phyloP scores from a whole-genome alignment of 2,329 filamentous ascomycete species.

The Clarireedia paspali region DNA sequence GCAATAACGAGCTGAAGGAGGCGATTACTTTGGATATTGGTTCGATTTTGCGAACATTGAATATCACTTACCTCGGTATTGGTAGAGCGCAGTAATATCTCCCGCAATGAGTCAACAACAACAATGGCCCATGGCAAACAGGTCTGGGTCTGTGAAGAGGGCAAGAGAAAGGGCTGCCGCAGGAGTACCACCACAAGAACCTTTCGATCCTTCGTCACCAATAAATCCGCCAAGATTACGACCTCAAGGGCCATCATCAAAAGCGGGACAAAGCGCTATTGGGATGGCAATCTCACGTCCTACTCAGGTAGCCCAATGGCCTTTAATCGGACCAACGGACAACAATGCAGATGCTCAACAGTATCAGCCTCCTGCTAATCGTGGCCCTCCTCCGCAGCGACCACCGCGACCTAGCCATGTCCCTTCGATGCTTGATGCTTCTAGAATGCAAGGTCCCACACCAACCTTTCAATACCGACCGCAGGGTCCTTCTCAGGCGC shows the following conservation, averaged over 20 bases:
- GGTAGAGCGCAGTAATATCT: slow-evolving; percentile 3
- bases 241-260: slow-evolving; percentile 19
- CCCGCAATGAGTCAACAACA: slow-evolving; percentile 25
- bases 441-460: slow-evolving; percentile 47
- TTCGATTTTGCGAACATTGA: slow-evolving; percentile 12
- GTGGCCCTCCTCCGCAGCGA: slow-evolving; percentile 46
- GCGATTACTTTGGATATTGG: slow-evolving; percentile 17
- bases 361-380: slow-evolving; percentile 44
- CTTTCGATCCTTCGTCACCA: slow-evolving; percentile 14
- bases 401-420: slow-evolving; percentile 53
- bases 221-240: slow-evolving; percentile 16
- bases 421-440: slow-evolving; percentile 50
- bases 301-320: slow-evolving; percentile 46
- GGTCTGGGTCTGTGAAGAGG: slow-evolving; percentile 41
- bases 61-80: slow-evolving; percentile 11
- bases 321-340: slow-evolving; percentile 31
- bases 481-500: neutral
- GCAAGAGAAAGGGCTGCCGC: slow-evolving; percentile 46
- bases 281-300: slow-evolving; percentile 41
- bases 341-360: slow-evolving; percentile 26
- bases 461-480: slow-evolving; percentile 42
- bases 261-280: slow-evolving; percentile 18
- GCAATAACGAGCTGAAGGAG: slow-evolving; percentile 17
- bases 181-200: slow-evolving; percentile 26
- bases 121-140: slow-evolving; percentile 19